Evolutionary conservation across 371 early-diverging fungal genomes (phyloP), one percentile per base, ranked within the genome.

Genomic region (Mucor saturninus): DNA sequence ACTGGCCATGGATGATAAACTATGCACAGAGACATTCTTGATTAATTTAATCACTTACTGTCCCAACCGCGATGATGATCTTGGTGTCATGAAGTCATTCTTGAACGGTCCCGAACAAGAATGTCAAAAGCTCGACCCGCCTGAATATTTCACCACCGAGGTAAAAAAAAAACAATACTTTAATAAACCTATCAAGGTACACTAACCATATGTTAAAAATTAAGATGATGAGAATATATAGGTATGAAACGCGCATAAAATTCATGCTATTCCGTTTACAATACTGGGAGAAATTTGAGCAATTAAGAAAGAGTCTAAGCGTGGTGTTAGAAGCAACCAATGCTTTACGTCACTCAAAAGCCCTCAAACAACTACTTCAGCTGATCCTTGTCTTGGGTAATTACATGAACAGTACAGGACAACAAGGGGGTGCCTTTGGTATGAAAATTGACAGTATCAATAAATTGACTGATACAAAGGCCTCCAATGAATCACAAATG

Each of bases 401-500:
- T 56, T 87, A 74, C 56, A 86, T 87, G 88, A 87, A 87, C 62
- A 81, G 74, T 0, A 72, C 79, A 1, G 77, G 77, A 49, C 54
- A 76, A n/a, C 81, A 83, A 61, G 87, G 88, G 14, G 84, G 83
- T 42, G 87, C 87, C 1, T 86, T 75, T 67, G 87, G 87, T 38
- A 80, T 87, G 65, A 64, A 70, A 14, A 76, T 87, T 2, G 59
- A 71, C 5, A 83, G 82, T 64, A 70, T 87, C 26, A 75, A 72
- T 50, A 87, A 86, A 83, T 59, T 87, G 15, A 56, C 64, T 1
- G 87, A 87, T 61, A 84, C 84, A 0, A 85, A 82, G 51, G 72
- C 85, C 7, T 72, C 81, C 0, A 66, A 77, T 9, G 48, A 62
- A 2, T 68, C 81, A 6, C 74, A 73, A 7, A 53, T 74, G 43